Conservation (phyloP, 345 rosid genomes). For the Moricandia arvensis region DNA sequence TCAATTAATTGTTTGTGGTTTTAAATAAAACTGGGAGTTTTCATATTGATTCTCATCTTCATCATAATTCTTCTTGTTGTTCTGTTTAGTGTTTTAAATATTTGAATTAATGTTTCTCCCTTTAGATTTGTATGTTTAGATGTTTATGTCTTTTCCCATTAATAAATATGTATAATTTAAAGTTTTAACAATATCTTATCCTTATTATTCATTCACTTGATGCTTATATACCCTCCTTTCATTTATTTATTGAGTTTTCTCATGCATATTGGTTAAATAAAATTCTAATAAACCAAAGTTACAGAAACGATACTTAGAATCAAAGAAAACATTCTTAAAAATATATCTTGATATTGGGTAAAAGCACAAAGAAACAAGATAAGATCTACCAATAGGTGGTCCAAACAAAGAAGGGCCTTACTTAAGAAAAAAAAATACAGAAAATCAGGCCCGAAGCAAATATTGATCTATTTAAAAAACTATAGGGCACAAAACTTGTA, state of each 20-base stretch:
- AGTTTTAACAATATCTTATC: background rate
- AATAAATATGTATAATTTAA: constrained; percentile 4
- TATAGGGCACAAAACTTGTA: background rate
- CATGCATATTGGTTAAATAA: too few species aligned
- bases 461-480: background rate
- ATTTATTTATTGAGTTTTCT: background rate
- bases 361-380: background rate
- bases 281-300: background rate
- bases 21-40: constrained; percentile 19
- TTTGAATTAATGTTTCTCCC: background rate
- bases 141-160: background rate
- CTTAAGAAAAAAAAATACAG: background rate
- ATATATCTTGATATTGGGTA: background rate
- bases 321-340: background rate
- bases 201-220: background rate
- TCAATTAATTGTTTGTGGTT: constrained; percentile 5
- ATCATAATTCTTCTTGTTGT: background rate
- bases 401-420: background rate
- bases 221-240: background rate
- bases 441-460: background rate
- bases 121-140: constrained; percentile 5
- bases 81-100: background rate
- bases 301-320: background rate
- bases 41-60: constrained; percentile 22
- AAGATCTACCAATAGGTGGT: background rate